Base-by-base conservation (phyloP, 2,329 filamentous ascomycete species). In the Aspergillus nomiae region DNA sequence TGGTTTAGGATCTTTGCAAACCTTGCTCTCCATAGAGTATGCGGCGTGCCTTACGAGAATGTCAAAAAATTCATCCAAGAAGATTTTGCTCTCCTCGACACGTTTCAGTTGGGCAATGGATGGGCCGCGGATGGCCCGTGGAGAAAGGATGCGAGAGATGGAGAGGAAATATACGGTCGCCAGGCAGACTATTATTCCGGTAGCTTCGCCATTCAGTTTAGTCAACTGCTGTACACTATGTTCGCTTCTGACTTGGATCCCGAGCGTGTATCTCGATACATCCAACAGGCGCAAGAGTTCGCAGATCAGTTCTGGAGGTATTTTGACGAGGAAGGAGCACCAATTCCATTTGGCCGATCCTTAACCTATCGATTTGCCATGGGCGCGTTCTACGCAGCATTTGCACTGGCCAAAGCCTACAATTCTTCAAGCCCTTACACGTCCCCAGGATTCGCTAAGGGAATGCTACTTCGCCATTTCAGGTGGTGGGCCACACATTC, bases 121-220 rank as follows among this genome's bases (percentile, higher is more conserved):
- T 85, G 83, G 83, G 80, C 81, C 0, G 77, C 74, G 1, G 83
- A 85, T 56, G 83, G 83, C 0, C 62, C 74, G 0, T 85, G 80
- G 83, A 46, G 43, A 46, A 46, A 46, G n/a, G 43, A 46, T 14
- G 43, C 43, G 43, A 46, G 10, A n/a, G 43, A 21, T 12, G 60
- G 60, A 3, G 53, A 62, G 21, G 68, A 65, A 24, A 11, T 3
- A n/a, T 46, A 46, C 11, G 61, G 68, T 12, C 62, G 62, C 12
- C 83, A 85, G 53, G 82, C 78, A 0, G 83, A 85, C 58, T 85
- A 85, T 67, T 85, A 85, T 60, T 85, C 83, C 1, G 83, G 83
- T 0, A 85, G 83, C 53, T 85, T 85, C 60, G 83, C 83, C 0
- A 83, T 85, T 10, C 83, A 85, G 60, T 85, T 84, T 38, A 79